These are phyloP conservation scores for Tephrocybe sp. DNA, from an alignment of 768 basidiomycete genomes.

Conservation along the genomic window DNA sequence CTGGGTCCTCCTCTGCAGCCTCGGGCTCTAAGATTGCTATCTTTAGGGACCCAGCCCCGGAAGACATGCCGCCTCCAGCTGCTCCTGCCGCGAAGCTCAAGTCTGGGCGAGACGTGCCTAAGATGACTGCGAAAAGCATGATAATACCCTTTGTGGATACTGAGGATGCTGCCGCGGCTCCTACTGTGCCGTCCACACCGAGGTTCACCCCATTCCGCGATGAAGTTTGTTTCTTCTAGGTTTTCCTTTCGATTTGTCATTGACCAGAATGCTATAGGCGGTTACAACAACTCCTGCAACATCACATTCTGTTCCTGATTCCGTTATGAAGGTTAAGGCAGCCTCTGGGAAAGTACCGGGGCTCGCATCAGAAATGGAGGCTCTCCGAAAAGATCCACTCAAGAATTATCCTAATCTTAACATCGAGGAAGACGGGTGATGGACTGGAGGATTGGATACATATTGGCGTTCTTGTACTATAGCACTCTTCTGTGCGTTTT, in stretches of 20 bases:
- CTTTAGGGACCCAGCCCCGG: conserved; percentile 61
- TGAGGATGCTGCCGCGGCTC: conserved; percentile 17
- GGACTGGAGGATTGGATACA: background rate
- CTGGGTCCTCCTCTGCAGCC: conserved; percentile 31
- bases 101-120: conserved; percentile 28
- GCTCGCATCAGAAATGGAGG: conserved; percentile 69
- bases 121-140: conserved; percentile 29
- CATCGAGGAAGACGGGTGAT: conserved; percentile 14
- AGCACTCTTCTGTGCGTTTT: background rate
- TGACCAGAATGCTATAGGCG: conserved; percentile 23
- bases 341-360: conserved; percentile 39
- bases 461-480: background rate
- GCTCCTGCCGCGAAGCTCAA: conserved; percentile 24
- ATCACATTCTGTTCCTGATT: conserved; percentile 39
- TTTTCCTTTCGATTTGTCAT: conserved; percentile 3
- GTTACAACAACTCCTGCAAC: conserved; percentile 28
- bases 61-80: conserved; percentile 44
- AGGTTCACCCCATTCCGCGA: conserved; percentile 75
- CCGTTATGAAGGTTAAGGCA: conserved; percentile 69
- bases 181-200: conserved; percentile 43
- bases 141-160: conserved; percentile 44
- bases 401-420: conserved; percentile 59
- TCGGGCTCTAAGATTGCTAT: conserved; percentile 58
- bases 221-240: conserved; percentile 46
- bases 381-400: conserved; percentile 74